Evolutionary conservation across 2,329 filamentous ascomycete species (phyloP).

Genomic region (Fusarium sublunatum): DNA sequence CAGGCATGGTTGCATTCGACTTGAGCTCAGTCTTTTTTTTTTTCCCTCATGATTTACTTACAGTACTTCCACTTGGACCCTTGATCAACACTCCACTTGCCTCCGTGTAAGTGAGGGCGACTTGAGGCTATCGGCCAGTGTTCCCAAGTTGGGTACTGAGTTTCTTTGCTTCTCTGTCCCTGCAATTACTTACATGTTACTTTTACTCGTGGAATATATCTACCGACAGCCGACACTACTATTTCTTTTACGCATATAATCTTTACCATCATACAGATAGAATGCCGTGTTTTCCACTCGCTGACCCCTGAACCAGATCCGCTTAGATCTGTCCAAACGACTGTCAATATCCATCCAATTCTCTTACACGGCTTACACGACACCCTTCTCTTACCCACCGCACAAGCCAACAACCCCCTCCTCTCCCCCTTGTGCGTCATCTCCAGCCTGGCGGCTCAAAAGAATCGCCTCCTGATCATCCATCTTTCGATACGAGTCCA

Average conservation of each 20-base stretch:
- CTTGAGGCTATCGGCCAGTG: constrained; percentile 5
- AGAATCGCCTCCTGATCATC: constrained; percentile 21
- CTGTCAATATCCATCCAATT: constrained; percentile 18
- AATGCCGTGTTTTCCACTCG: background rate
- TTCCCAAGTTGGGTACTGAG: background rate
- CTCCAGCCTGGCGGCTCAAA: background rate
- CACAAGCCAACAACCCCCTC: background rate
- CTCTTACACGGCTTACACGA: constrained; percentile 23
- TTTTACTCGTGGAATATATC: background rate
- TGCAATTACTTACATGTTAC: background rate
- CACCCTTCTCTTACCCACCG: constrained; percentile 13
- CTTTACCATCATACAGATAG: constrained; percentile 17
- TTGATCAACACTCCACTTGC: constrained; percentile 23
- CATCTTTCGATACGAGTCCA: background rate
- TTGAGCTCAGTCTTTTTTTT: constrained; percentile 1
- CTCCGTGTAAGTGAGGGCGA: constrained; percentile 18
- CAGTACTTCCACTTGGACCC: constrained; percentile 4
- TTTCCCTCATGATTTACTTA: constrained; percentile 14
- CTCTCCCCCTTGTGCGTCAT: constrained; percentile 24
- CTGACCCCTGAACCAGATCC: constrained; percentile 25
- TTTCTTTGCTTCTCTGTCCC: constrained; percentile 6
- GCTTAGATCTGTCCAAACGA: constrained; percentile 4
- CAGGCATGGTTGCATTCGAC: too few relatives aligned
- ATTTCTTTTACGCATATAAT: constrained; percentile 15
- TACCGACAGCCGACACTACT: constrained; percentile 11